Conservation (phyloP, 225 moss, liverwort and hornwort genomes). For the Pseudoscleropodium purum region DNA sequence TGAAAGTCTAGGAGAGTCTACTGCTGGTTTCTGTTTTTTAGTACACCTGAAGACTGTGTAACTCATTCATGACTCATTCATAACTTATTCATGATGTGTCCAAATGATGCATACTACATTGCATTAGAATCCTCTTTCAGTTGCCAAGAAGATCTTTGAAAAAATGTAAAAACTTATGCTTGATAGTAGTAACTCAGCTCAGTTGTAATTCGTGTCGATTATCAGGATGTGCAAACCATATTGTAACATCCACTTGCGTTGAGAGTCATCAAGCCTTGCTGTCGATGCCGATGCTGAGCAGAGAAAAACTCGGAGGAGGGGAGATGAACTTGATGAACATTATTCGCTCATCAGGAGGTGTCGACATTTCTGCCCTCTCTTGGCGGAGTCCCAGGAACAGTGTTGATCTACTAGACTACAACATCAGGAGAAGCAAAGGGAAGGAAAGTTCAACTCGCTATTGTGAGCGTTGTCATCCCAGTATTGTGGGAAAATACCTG, state of each 20-base stretch:
- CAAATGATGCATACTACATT: not conserved
- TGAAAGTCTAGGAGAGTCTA: too few relatives aligned
- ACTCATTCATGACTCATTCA: too few relatives aligned
- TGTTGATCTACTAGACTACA: not conserved
- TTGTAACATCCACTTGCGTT: not conserved
- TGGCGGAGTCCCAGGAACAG: not conserved
- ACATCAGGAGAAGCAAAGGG: not conserved
- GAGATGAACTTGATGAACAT: not conserved
- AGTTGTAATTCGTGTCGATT: not conserved
- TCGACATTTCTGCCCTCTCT: not conserved
- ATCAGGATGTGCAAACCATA: too few relatives aligned
- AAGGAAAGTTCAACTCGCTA: not conserved
- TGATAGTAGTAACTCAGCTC: not conserved
- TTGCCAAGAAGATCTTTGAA: not conserved
- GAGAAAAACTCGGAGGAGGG: not conserved
- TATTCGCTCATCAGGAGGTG: not conserved
- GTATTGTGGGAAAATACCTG: not conserved
- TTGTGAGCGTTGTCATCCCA: not conserved
- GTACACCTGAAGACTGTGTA: rapidly evolving
- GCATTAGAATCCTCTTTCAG: too few relatives aligned
- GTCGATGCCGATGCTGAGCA: too few relatives aligned
- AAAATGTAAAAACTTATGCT: not conserved
- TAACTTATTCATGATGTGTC: not conserved
- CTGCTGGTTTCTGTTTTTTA: rapidly evolving
- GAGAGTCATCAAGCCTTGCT: too few relatives aligned